These are phyloP conservation scores for Rubia yunnanensis DNA, from an alignment of 257 asterid species.

Conservation along the genomic window DNA sequence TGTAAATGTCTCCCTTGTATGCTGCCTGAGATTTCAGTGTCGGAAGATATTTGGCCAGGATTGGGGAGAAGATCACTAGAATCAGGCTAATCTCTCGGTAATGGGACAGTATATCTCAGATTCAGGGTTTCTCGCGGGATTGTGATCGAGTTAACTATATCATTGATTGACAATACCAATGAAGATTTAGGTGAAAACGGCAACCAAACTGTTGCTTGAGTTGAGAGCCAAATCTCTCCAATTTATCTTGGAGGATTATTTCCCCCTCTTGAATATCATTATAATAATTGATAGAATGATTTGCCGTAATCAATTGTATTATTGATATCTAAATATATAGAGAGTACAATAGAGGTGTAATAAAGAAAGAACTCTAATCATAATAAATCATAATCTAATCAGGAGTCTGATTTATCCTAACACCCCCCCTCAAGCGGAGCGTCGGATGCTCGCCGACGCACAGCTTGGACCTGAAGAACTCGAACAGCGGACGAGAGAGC, in stretches of 20 bases:
- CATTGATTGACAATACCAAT: slow-evolving; percentile 16
- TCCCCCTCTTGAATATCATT: too few species aligned
- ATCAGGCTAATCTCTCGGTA: not conserved
- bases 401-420: too few species aligned
- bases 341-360: too few species aligned
- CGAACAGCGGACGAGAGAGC: too few species aligned
- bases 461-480: too few species aligned
- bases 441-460: too few species aligned
- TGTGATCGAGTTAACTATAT: not conserved
- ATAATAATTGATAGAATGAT: too few species aligned
- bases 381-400: too few species aligned
- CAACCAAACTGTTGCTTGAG: slow-evolving; percentile 6
- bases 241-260: slow-evolving; percentile 3
- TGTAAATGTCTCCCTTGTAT: slow-evolving; percentile 13
- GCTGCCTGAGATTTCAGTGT: slow-evolving; percentile 16
- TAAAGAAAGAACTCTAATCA: too few species aligned
- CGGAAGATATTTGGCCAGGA: slow-evolving; percentile 5
- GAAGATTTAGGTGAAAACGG: slow-evolving; percentile 3
- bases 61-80: not conserved
- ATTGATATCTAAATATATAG: too few species aligned
- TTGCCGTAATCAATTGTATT: too few species aligned
- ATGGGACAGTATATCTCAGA: not conserved
- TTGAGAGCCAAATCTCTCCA: slow-evolving; percentile 21
- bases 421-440: too few species aligned
- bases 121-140: not conserved